Base-by-base conservation (phyloP, 2,329 filamentous ascomycete genomes). In the Dendryphion nanum region DNA sequence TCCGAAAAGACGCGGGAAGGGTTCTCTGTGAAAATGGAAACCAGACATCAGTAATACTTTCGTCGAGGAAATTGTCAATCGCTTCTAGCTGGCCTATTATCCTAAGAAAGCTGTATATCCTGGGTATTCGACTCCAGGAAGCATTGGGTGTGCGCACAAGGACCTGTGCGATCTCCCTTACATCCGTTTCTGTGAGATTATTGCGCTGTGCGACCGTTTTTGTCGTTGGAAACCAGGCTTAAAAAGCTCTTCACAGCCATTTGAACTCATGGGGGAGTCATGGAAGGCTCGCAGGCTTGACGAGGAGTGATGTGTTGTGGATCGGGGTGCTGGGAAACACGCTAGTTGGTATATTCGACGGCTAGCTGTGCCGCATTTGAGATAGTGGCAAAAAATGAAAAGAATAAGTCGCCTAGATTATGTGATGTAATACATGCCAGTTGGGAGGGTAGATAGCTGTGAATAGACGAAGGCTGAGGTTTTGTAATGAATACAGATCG, bases 31-130 rank as follows among this genome's bases (percentile, higher is more conserved):
- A 33, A 18, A 44, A 46, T 12, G 43, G 43, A 17, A 48, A 40
- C 21, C 35, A 41, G 6, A 41, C 6, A 19, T 47, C 37, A 4
- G 18, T 39, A 7, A 37, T 30, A 4, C 35, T 34, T 6, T 34
- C 13, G 3, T 15, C 20, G 5, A 43, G 3, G 20, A 48, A 45
- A 6, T n/a, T 29, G 17, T 42, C 39, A 13, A 48, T 38, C 2
- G 12, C 19, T 3, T 15, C 16, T 12, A 48, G 15, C 18, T 44
- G 36, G 18, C 36, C 31, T 18, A 45, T 43, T 3, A 32, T 21
- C 4, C 40, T 41, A 2, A 48, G 33, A 2, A 37, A 26, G 13
- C 26, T 30, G 32, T 43, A 48, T n/a, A 41, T 40, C 29, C 45
- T 21, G n/a, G 42, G 45, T 6, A 39, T 37, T 6, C n/a, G 20